Evolutionary conservation across 805 yeast species (phyloP), one percentile per base, ranked within the genome.

Genomic region (Cyberlindnera mycetangii): DNA sequence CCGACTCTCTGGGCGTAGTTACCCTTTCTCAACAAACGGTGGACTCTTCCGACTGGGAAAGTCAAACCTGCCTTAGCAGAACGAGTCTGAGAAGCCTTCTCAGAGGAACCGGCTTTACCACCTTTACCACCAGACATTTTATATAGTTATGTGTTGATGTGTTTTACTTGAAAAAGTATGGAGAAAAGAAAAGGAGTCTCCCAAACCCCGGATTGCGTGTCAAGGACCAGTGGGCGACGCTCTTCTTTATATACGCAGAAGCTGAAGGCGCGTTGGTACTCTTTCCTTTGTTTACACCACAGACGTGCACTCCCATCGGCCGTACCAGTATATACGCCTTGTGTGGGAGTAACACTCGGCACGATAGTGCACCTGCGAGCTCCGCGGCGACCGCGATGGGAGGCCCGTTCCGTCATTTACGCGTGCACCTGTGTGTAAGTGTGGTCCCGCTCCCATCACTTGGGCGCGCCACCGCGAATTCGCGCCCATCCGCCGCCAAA

Each of bases 1-100:
- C 98, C 97, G 62, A 92, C 85, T 78, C 98, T 85, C 77, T 90
- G 95, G 66, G 97, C 95, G 78, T 92, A 88, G 84, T 90, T 88
- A 70, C 96, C 97, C 76, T 85, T 89, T 83, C 95, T 88, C 67
- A 92, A 76, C 62, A 90, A 80, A 77, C 97, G 84, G 80, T 92
- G 97, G 61, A 92, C 93, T 83, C 98, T 90, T 73, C 98, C 98
- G 59, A 92, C 98, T 77, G 98, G 98, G 95, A 92, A 92, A 64
- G 95, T 88, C 68, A 92, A 82, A 72, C 97, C 98, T 68, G 98
- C 97, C 80, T 89, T 92, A 55, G 97, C 84, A 60, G 98, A 92
- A 83, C 98, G 89, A 46, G 97, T 86, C 78, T 92, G 93, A 67
- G 97, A 85, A 65, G 95, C 89, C 76, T 92, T 92, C 70, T 89